Percentiles rank a stretch among this genome's conserved stretches.
Conservation (phyloP, 164 flowering plant genomes). For the Vitis rupestris region DNA sequence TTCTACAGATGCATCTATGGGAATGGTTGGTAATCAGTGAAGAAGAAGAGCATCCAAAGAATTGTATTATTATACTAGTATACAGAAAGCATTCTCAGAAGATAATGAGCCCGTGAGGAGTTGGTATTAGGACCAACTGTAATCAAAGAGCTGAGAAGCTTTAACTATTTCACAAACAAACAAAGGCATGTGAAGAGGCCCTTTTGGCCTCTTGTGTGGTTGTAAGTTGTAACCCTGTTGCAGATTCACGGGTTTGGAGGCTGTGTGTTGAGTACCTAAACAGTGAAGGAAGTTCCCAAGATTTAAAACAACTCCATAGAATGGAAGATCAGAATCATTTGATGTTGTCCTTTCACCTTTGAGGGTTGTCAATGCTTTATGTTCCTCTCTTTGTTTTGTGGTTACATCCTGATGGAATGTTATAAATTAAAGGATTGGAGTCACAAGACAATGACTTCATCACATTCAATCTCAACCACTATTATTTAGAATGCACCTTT, state of each 20-base stretch:
- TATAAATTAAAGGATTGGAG: background rate
- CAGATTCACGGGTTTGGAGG: conserved; percentile 3
- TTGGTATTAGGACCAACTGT: conserved; percentile 30
- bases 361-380: background rate
- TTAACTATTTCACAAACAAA: conserved; percentile 28
- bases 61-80: background rate
- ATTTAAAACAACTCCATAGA: background rate
- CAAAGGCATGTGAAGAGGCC: conserved; percentile 41
- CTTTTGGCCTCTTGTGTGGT: conserved; percentile 24
- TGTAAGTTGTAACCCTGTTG: too few relatives aligned
- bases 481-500: too few relatives aligned
- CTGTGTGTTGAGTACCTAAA: background rate
- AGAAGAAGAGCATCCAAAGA: background rate
- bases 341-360: background rate
- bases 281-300: background rate
- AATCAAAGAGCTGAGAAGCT: conserved; percentile 13
- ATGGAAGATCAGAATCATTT: background rate
- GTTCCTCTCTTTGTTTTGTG: background rate
- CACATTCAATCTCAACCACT: background rate
- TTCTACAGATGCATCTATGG: conserved; percentile 7
- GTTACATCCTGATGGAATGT: background rate
- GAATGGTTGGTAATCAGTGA: background rate
- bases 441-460: background rate
- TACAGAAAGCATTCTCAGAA: background rate
- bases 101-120: conserved; percentile 38